Evolutionary conservation across 306 rosid genomes (phyloP), one percentile per base, ranked within the genome.

Genomic region (Datisca glomerata): DNA sequence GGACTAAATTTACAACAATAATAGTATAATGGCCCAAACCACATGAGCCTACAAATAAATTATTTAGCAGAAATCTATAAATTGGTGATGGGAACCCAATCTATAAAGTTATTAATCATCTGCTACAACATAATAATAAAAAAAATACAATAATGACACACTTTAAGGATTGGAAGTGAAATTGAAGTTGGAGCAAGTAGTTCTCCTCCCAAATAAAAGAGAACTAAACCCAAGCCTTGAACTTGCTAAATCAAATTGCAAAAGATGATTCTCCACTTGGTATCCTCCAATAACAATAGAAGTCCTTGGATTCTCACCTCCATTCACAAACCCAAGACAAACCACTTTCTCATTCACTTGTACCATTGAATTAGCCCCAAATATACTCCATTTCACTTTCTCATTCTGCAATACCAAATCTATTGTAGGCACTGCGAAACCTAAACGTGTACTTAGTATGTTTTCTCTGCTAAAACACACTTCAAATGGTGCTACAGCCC

Each of bases 281-380:
- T 60, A 61, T 1, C 68, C 74, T 9, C 81, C 81, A 6, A 85
- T 76, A 7, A 66, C 72, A 29, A 85, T 73, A 1, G 80, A 49
- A 15, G 84, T 71, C 28, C 56, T 51, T 7, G 69, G 60, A 22
- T 41, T 15, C 0, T 44, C 43, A 18, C 86, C 92, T 2, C 70
- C 79, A 45, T 77, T 70, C 8, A 80, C 73, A 25, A 77, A 74
- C 3, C 80, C 82, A 35, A 80, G 59, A 23, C 89, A 77, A 44
- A 70, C 7, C 6, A 74, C 79, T 15, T 70, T 65, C 0, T 48
- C 29, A 4, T 12, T 17, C 19, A 76, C 18, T 5, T 21, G 42
- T 4, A 74, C 81, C 96, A 80, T 71, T 1, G 82, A 72, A 2
- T 85, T 80, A 3, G 85, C 65, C 0, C 80, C 81, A 22, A 80